phyloP scores from a whole-genome alignment of 169 alveolate genomes.

The Cardiosporidium cionae region DNA sequence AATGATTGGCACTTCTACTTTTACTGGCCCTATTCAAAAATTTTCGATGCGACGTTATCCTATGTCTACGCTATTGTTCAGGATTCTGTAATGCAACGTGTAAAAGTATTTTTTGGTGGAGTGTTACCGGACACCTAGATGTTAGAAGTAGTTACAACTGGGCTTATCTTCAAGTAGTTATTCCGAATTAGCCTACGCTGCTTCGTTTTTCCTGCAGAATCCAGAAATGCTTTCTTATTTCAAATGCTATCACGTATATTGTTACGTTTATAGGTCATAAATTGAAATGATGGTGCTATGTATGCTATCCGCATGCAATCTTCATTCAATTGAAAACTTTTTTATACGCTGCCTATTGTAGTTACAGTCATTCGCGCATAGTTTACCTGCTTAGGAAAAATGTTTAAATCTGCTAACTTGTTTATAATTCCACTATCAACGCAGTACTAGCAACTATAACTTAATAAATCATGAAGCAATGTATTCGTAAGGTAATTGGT shows the following conservation, averaged over 20 bases:
- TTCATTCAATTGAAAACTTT: too few relatives aligned
- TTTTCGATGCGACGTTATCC: too few relatives aligned
- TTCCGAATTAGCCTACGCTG: not conserved
- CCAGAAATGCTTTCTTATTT: not conserved
- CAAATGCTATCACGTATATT: not conserved
- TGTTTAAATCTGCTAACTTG: not conserved
- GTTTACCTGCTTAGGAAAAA: not conserved
- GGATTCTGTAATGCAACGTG: conserved; percentile 39
- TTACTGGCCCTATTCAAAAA: not conserved
- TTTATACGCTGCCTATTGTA: not conserved
- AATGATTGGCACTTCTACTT: not conserved
- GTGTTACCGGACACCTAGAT: conserved; percentile 1
- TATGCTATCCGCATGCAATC: too few relatives aligned
- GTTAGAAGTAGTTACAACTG: too few relatives aligned
- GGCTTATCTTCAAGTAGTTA: not conserved
- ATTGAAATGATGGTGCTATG: too few relatives aligned
- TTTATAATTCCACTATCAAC: not conserved
- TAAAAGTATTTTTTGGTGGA: conserved; percentile 37
- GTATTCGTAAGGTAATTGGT: too few relatives aligned
- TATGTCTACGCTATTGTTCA: not conserved
- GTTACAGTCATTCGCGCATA: not conserved
- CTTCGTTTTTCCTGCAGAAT: not conserved
- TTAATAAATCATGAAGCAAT: too few relatives aligned
- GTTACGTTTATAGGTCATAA: not conserved
- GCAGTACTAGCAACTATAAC: too few relatives aligned